phyloP scores from a whole-genome alignment of 441 rosid genomes.

The Populus hybrid region DNA sequence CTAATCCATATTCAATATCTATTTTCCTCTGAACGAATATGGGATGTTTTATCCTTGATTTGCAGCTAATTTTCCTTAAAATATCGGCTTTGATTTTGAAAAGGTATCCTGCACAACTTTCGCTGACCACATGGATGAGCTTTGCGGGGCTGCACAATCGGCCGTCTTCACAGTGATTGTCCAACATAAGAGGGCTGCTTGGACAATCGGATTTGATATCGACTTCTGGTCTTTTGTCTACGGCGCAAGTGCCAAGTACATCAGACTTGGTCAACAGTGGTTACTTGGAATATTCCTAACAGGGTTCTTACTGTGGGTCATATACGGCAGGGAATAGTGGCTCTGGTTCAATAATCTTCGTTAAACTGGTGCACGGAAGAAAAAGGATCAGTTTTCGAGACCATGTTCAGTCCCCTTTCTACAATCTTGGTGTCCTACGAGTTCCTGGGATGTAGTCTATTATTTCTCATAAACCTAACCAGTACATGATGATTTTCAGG shows the following conservation, averaged over 20 bases:
- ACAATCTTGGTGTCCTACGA: constrained; percentile 42
- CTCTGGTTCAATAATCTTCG: constrained; percentile 43
- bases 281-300: not conserved
- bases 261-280: not conserved
- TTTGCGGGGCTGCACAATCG: constrained; percentile 53
- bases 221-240: constrained; percentile 58
- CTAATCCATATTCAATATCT: constrained; percentile 27
- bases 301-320: constrained; percentile 6
- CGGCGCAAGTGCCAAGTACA: constrained; percentile 38
- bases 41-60: not conserved
- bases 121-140: constrained; percentile 68
- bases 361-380: constrained; percentile 59
- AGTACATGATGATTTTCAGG: not conserved
- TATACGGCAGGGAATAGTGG: constrained; percentile 51
- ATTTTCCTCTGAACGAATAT: not conserved
- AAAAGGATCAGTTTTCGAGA: constrained; percentile 67
- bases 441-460: not conserved
- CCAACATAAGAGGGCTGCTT: constrained; percentile 42
- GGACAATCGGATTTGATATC: constrained; percentile 54
- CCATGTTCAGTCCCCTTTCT: constrained; percentile 65
- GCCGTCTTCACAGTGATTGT: constrained; percentile 51
- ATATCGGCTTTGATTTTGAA: constrained; percentile 53
- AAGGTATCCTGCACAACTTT: constrained; percentile 61
- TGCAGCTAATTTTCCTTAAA: not conserved
- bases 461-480: not conserved